phyloP scores from a whole-genome alignment of 495 filamentous ascomycete species.

The Terfezia claveryi region DNA sequence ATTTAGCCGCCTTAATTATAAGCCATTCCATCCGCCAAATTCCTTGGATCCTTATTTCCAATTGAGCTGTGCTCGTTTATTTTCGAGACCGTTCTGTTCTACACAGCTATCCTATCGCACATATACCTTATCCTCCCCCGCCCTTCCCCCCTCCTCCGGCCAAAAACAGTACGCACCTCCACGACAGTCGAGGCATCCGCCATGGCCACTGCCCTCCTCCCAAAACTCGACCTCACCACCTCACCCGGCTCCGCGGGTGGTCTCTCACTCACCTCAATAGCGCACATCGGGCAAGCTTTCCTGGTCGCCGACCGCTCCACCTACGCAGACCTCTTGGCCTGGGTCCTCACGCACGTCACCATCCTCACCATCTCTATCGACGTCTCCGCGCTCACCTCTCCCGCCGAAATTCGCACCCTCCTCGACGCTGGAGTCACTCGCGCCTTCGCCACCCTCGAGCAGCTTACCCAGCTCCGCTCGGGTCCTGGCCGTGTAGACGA shows the following conservation, averaged over 20 bases:
- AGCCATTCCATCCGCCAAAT: too few species aligned
- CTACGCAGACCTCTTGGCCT: constrained; percentile 37
- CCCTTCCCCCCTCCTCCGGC: not conserved
- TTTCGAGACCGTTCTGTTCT: too few species aligned
- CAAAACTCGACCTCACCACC: constrained; percentile 33
- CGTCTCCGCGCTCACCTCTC: constrained; percentile 41
- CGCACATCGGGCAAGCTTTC: constrained; percentile 57
- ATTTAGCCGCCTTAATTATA: too few species aligned
- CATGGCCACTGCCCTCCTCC: constrained; percentile 17
- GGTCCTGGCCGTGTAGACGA: constrained; percentile 26
- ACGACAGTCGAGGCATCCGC: not conserved
- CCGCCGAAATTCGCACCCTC: constrained; percentile 52
- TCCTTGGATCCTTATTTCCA: too few species aligned
- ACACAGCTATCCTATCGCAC: not conserved
- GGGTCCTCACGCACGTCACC: constrained; percentile 26
- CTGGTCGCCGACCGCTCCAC: constrained; percentile 37
- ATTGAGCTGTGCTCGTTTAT: too few species aligned
- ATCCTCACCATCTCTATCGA: constrained; percentile 48
- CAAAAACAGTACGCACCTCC: not conserved
- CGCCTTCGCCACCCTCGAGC: constrained; percentile 55
- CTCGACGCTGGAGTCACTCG: constrained; percentile 73
- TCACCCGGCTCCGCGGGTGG: constrained; percentile 18
- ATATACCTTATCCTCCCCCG: too few species aligned
- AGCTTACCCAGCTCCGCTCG: constrained; percentile 35
- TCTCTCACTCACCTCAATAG: constrained; percentile 33